Base-by-base conservation (phyloP, 768 basidiomycete genomes). In the Pulveroboletus frians region DNA sequence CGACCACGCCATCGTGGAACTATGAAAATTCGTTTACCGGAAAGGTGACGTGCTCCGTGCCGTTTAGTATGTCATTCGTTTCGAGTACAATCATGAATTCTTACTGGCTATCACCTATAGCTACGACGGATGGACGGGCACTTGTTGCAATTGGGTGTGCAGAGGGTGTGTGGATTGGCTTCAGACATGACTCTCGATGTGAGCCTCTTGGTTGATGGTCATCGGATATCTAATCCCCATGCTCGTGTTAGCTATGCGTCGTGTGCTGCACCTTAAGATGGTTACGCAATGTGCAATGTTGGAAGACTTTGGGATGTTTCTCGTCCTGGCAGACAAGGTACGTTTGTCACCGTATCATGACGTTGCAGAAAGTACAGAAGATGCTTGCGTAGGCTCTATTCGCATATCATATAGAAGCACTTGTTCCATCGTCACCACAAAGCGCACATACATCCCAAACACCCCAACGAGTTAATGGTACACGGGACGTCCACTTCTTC, bases 211-310 rank as follows among this genome's bases (percentile, higher is more conserved):
- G 32, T 30, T 31, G 9, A 10, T 42, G 10, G 9, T 21, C 3
- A 32, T 43, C 9, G 4, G 10, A 17, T 3, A 35, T 35, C 50
- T 66, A 42, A 54, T 47, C 39, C 44, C 21, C 36, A 17, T 46
- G 39, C 18, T 44, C 9, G 23, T 31, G 38, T 48, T 51, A 94
- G 91, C 92, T 3, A 83, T 97, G 75, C 85, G 92, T 29, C 90
- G 92, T 21, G 94, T 98, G 14, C 74, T 98, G 2, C 94, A 96
- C 64, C 72, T 98, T 39, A 92, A 92, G 68, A 83, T 85, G 73
- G 93, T 98, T 29, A 93, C 92, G 0, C 92, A 96, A 62, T 92
- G 91, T 64, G 93, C 93, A 0, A 94, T 97, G 78, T 72, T 98
- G 7, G 92, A 96, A 63, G 90, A 95, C 54, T 97, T 96, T 66